phyloP scores from a whole-genome alignment of 164 flowering plant species.

The Sextonia rubra region DNA sequence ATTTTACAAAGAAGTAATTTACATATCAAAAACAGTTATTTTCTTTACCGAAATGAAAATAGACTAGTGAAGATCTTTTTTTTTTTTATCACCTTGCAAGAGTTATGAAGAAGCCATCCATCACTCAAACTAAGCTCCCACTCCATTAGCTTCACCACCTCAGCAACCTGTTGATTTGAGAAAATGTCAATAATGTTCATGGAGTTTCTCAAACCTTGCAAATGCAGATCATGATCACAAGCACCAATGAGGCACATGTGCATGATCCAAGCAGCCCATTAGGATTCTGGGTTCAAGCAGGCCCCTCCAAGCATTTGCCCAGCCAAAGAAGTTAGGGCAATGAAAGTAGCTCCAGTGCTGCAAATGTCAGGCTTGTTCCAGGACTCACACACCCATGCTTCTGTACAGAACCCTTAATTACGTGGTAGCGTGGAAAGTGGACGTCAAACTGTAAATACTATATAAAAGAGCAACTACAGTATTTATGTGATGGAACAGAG shows the following conservation, averaged over 20 bases:
- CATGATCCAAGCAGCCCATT: background rate
- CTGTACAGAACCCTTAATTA: background rate
- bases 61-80: background rate
- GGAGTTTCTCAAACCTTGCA: background rate
- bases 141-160: slow-evolving; percentile 71
- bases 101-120: slow-evolving; percentile 60
- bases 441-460: background rate
- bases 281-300: background rate
- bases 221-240: background rate
- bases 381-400: background rate
- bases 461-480: background rate
- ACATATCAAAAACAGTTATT: too few relatives aligned
- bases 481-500: background rate
- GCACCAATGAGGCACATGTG: background rate
- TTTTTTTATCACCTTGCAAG: slow-evolving; percentile 48
- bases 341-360: background rate
- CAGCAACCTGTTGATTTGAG: slow-evolving; percentile 48
- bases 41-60: too few relatives aligned
- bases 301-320: background rate
- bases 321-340: background rate
- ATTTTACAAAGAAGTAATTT: too few relatives aligned
- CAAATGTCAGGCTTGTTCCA: background rate
- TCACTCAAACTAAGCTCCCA: slow-evolving; percentile 51
- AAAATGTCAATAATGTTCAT: background rate
- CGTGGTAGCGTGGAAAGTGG: background rate